Evolutionary conservation across 2,329 filamentous ascomycete genomes (phyloP).

Genomic region (Neocatenulostroma microsporum): DNA sequence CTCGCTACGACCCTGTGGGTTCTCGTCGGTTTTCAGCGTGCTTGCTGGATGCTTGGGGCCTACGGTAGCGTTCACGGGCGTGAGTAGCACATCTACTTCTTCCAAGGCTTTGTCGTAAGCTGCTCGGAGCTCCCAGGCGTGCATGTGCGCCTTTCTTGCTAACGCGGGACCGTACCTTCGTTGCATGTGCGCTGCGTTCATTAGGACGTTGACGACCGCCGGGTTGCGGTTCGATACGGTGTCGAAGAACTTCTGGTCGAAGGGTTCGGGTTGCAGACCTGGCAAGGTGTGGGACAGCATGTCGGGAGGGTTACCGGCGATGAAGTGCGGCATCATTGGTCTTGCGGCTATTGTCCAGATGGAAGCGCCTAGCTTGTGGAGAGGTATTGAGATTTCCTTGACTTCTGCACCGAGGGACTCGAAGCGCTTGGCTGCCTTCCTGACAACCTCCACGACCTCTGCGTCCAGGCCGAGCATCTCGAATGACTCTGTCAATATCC

Average conservation of each 20-base stretch:
- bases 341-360: slow-evolving; percentile 42
- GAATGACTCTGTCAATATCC: slow-evolving; percentile 41
- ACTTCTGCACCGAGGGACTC: slow-evolving; percentile 38
- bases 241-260: slow-evolving; percentile 38
- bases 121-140: slow-evolving; percentile 40
- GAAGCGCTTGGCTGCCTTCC: slow-evolving; percentile 33
- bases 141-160: slow-evolving; percentile 41
- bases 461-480: slow-evolving; percentile 31
- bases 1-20: slow-evolving; percentile 26
- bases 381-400: slow-evolving; percentile 39
- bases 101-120: slow-evolving; percentile 42
- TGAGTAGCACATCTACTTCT: slow-evolving; percentile 43
- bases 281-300: slow-evolving; percentile 26
- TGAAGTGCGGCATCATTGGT: slow-evolving; percentile 23
- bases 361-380: slow-evolving; percentile 39
- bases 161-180: slow-evolving; percentile 25
- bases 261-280: slow-evolving; percentile 22
- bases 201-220: slow-evolving; percentile 38
- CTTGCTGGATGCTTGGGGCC: slow-evolving; percentile 35
- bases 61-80: slow-evolving; percentile 41
- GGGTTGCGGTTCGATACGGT: slow-evolving; percentile 39
- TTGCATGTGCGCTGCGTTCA: slow-evolving; percentile 31
- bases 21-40: slow-evolving; percentile 13
- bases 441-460: slow-evolving; percentile 33
- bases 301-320: slow-evolving; percentile 25